Percentiles rank a stretch among this genome's conserved stretches.
Evolutionary conservation across 768 basidiomycete species (phyloP).

Genomic region (Strobilomyces dryophilus): DNA sequence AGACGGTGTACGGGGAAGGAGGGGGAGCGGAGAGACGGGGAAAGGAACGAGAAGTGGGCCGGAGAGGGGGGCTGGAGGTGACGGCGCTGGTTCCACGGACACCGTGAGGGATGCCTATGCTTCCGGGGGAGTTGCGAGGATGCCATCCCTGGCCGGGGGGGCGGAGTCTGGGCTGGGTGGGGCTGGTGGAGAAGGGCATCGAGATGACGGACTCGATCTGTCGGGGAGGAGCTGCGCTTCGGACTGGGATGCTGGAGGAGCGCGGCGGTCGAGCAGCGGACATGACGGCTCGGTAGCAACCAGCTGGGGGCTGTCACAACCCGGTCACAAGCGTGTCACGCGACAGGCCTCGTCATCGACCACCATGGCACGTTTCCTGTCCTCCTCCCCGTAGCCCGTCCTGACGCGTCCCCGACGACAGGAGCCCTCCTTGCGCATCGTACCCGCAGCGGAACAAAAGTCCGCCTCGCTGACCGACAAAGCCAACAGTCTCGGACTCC

Average conservation of each 20-base stretch:
- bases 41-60: conserved; percentile 44
- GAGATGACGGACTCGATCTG: conserved; percentile 64
- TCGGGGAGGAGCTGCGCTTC: conserved; percentile 45
- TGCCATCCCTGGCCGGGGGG: conserved; percentile 32
- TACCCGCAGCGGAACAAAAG: conserved; percentile 52
- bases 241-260: conserved; percentile 65
- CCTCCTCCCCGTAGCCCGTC: neutral
- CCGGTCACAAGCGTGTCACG: conserved; percentile 26
- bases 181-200: conserved; percentile 46
- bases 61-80: conserved; percentile 34
- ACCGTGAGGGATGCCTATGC: conserved; percentile 37
- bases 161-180: conserved; percentile 39
- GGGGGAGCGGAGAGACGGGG: conserved; percentile 35
- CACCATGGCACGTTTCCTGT: conserved; percentile 19
- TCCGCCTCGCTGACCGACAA: conserved; percentile 65
- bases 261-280: conserved; percentile 47
- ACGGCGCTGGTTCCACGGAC: conserved; percentile 32
- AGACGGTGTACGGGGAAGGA: conserved; percentile 29
- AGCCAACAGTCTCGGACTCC: conserved; percentile 73
- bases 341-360: conserved; percentile 8
- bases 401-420: conserved; percentile 13
- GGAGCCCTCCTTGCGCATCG: conserved; percentile 57
- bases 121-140: conserved; percentile 27
- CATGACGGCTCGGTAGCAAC: conserved; percentile 33
- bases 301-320: conserved; percentile 20